Evolutionary conservation across 2,329 filamentous ascomycete species (phyloP), one percentile per base, ranked within the genome.

Genomic region (Botryosphaeria dothidea): DNA sequence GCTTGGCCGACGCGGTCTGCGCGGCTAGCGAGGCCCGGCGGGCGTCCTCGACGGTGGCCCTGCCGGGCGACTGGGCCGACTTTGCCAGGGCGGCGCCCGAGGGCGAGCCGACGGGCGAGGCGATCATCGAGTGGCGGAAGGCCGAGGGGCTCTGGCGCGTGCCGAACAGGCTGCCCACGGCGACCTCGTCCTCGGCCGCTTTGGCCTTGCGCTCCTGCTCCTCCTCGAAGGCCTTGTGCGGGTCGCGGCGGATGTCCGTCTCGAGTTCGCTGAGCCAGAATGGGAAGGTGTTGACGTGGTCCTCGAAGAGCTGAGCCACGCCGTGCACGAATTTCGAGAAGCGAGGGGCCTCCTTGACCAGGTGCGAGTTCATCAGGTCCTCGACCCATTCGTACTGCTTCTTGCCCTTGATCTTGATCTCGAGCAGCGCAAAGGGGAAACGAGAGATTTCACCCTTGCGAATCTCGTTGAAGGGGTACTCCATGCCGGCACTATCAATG

Each of bases 271-370:
- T 90, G 36, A 98, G 86, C 95, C 95, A 99, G 81, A 98, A 97
- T 15, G 95, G 95, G 73, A 98, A 88, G 68, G 88, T 93, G 80
- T 98, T 98, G 77, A 99, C 93, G 73, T 97, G 88, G 77, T 99
- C 82, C 72, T 98, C 95, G 70, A 98, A 98, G 2, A 99, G 84
- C 43, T 90, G 89, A 7, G 94, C 93, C 4, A 96, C 89, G 67
- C 95, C 95, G 72, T 99, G 94, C 2, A 96, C 91, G 71, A 98
- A 99, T 77, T 99, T 99, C 72, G 93, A 97, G 80, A 99, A 99
- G 58, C 91, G 88, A 1, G 93, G 92, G 0, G 91, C 89, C 51
- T 93, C 88, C 75, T 97, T 93, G 68, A 99, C 91, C 4, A 99
- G 85, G 77, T 99, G 94, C 4, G 93, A 97, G 61, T 87, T 85